Base-by-base conservation (phyloP, 495 filamentous ascomycete species). In the Pyronema domesticum region DNA sequence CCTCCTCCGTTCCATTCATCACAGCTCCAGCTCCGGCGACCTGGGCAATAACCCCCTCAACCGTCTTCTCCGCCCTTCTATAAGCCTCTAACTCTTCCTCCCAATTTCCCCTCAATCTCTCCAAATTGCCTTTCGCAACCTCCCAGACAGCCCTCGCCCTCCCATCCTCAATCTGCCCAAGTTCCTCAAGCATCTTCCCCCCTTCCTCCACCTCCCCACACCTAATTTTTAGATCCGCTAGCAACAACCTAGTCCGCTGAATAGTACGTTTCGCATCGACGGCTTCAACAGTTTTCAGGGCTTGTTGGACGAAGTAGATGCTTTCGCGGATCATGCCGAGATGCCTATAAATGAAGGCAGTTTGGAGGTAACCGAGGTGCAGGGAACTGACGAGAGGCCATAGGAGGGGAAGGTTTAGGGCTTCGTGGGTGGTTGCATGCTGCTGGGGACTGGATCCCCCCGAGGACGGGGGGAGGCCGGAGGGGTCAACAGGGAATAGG, bases 271-370 rank as follows among this genome's bases (percentile, higher is more conserved):
- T 73, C 3, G 86, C 80, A 37, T 75, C 70, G 7, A 81, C 76
- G 10, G 80, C 77, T 43, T 76, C 73, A 47, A 84, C 86, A 56
- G 94, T 78, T 64, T 84, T 86, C 49, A 83, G 70, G 1, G 86
- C 86, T 62, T 94, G 81, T 57, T 95, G 82, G 6, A 81, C 76
- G 60, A 94, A 94, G 67, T 87, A 91, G n/a, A 89, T 71, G 6
- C 89, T 83, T 65, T 96, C 93, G 49, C 83, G 80, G 59, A 87
- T 84, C 66, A 95, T 75, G 45, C 93, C 89, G 60, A 88, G 76
- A 53, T 89, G 80, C 3, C 85, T 78, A 55, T 84, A 94, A 13
- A 93, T 67, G 17, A 72, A 73, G 3, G 87, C 85, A 5, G 94
- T 75, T 52, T 86, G 80, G 46, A 78, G 61, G 33, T 89, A 68